Evolutionary conservation across 768 basidiomycete species (phyloP).

Genomic region (Pisolithus marmoratus): DNA sequence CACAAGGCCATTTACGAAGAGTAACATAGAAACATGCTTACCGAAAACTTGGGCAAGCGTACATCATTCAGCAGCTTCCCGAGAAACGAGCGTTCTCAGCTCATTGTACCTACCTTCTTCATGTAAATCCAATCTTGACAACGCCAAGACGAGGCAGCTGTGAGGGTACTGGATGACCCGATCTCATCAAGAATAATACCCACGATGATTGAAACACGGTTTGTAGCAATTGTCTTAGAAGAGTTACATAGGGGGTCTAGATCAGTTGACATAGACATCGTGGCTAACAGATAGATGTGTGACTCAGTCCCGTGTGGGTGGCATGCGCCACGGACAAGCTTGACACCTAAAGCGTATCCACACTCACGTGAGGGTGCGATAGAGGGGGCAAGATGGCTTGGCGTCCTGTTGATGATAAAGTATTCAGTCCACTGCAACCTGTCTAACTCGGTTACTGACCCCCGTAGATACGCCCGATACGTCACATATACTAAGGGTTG

Average conservation of each 20-base stretch:
- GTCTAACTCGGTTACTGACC: constrained; percentile 33
- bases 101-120: constrained; percentile 6
- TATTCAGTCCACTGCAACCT: background rate
- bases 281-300: constrained; percentile 21
- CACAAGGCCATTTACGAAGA: no score
- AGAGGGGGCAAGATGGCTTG: constrained; percentile 56
- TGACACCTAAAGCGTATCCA: constrained; percentile 77
- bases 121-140: constrained; percentile 44
- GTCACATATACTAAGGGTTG: constrained; percentile 80
- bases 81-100: constrained; percentile 34
- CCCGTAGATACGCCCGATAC: constrained; percentile 82
- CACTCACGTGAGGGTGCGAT: constrained; percentile 59
- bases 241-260: constrained; percentile 59
- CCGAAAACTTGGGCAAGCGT: constrained; percentile 82
- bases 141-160: constrained; percentile 42
- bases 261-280: constrained; percentile 52
- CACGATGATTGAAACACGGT: constrained; percentile 52
- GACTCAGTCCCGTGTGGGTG: constrained; percentile 68
- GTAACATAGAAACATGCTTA: constrained; percentile 27
- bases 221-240: constrained; percentile 73
- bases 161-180: constrained; percentile 7
- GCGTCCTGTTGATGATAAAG: constrained; percentile 41
- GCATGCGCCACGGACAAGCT: constrained; percentile 92
- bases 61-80: constrained; percentile 58
- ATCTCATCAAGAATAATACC: constrained; percentile 50